These are phyloP conservation scores for Cucurbita moschata DNA, from an alignment of 306 rosid species.

Conservation along the genomic window DNA sequence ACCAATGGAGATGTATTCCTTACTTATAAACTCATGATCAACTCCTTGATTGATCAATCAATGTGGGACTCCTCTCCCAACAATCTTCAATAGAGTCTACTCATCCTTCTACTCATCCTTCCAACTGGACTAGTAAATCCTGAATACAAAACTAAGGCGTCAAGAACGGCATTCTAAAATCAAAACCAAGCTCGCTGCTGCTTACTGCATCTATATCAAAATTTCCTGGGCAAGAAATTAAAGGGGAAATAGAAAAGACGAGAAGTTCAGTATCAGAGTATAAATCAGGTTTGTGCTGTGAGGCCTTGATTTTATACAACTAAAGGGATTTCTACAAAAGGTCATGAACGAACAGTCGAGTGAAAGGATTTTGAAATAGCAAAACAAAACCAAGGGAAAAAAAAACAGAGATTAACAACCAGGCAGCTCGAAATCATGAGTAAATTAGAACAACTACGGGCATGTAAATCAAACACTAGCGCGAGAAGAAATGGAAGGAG, in stretches of 20 bases:
- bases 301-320: background rate
- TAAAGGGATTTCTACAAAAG: background rate
- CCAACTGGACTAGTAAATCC: background rate
- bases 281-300: background rate
- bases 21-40: too few species aligned
- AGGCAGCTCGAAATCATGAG: too few species aligned
- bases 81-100: background rate
- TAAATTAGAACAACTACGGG: too few species aligned
- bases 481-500: background rate
- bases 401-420: too few species aligned
- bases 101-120: background rate
- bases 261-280: background rate
- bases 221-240: too few species aligned
- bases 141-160: background rate
- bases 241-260: too few species aligned
- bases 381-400: background rate
- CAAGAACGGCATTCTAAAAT: background rate
- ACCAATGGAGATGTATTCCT: too few species aligned
- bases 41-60: too few species aligned
- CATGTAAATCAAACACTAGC: too few species aligned
- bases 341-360: background rate
- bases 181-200: background rate
- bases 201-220: background rate
- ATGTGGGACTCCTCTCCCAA: too few species aligned
- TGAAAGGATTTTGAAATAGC: background rate